A percentile compares a stretch with the other conserved stretches of the same genome.
Conservation (phyloP, 352 stramenopile genomes). For the Pythium periplocum region DNA sequence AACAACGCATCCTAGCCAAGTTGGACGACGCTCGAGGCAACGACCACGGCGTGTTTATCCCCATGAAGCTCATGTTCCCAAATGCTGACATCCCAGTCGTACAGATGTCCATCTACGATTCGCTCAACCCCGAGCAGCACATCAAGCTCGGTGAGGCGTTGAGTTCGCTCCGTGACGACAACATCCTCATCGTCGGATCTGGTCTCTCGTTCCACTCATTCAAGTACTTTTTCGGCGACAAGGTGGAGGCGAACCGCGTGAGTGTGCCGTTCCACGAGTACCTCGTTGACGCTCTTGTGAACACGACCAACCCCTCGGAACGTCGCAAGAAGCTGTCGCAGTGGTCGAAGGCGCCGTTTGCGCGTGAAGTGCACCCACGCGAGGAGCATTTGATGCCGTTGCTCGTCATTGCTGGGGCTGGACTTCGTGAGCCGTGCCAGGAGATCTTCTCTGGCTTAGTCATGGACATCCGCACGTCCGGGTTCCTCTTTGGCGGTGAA, state of each 20-base stretch:
- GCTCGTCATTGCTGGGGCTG: conserved; percentile 30
- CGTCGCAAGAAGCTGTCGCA: conserved; percentile 9
- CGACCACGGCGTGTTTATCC: conserved; percentile 91
- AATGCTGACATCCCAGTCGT: conserved; percentile 87
- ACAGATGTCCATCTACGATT: conserved; percentile 56
- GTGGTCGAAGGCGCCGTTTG: conserved; percentile 30
- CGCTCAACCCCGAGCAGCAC: conserved; percentile 30
- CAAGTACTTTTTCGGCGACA: too few species aligned
- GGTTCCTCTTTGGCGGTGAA: conserved; percentile 1
- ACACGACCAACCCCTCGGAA: too few species aligned
- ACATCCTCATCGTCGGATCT: conserved; percentile 73
- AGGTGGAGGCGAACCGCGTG: too few species aligned
- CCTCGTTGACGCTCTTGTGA: too few species aligned
- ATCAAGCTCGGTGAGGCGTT: conserved; percentile 53
- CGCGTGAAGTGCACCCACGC: conserved; percentile 24
- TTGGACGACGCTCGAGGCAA: conserved; percentile 61
- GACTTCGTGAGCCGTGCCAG: conserved; percentile 21
- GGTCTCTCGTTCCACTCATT: conserved; percentile 10
- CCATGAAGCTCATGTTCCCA: conserved; percentile 85
- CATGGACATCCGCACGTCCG: too few species aligned
- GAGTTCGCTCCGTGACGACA: conserved; percentile 45
- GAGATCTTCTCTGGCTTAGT: too few species aligned
- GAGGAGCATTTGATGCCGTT: conserved; percentile 49
- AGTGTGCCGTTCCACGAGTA: too few species aligned
- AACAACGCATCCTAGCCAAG: conserved; percentile 38